Evolutionary conservation across 148 eudicot species (phyloP).

Genomic region (Amaranthus palmeri): DNA sequence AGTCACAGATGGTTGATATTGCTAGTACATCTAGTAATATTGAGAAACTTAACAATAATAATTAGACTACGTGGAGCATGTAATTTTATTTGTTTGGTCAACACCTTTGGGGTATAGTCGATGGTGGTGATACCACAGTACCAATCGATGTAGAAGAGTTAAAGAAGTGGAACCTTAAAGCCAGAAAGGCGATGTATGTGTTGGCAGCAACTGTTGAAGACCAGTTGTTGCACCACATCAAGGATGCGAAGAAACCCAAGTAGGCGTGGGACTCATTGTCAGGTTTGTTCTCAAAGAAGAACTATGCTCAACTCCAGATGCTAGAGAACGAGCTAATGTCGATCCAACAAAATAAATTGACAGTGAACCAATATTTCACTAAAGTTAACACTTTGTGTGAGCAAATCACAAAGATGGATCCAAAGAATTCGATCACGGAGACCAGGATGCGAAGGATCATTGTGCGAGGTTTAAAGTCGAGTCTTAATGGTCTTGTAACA

Average conservation of each 20-base stretch:
- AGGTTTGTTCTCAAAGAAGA: no score
- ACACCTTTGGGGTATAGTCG: slow-evolving; percentile 5
- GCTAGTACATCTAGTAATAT: not conserved
- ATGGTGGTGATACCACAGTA: not conserved
- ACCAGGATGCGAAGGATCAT: not conserved
- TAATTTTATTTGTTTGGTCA: slow-evolving; percentile 1
- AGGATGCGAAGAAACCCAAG: not conserved
- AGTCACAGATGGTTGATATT: not conserved
- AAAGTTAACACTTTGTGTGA: slow-evolving; percentile 4
- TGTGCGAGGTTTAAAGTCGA: not conserved
- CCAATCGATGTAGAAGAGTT: not conserved
- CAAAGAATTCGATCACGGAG: not conserved
- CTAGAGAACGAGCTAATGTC: no score
- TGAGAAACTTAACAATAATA: no score
- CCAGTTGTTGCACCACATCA: slow-evolving; percentile 3
- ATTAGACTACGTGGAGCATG: no score
- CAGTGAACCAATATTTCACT: slow-evolving; percentile 1
- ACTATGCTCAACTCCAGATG: no score
- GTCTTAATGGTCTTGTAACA: not conserved
- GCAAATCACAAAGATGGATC: slow-evolving; percentile 10
- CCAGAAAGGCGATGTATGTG: slow-evolving; percentile 4
- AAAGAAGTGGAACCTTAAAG: slow-evolving; percentile 7
- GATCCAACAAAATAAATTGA: not conserved
- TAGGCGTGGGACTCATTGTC: slow-evolving; percentile 3
- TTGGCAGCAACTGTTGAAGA: slow-evolving; percentile 2